Percentiles rank a stretch among this genome's conserved stretches.
Evolutionary conservation across 805 yeast genomes (phyloP).

Genomic region (Cephaloascus albidus): DNA sequence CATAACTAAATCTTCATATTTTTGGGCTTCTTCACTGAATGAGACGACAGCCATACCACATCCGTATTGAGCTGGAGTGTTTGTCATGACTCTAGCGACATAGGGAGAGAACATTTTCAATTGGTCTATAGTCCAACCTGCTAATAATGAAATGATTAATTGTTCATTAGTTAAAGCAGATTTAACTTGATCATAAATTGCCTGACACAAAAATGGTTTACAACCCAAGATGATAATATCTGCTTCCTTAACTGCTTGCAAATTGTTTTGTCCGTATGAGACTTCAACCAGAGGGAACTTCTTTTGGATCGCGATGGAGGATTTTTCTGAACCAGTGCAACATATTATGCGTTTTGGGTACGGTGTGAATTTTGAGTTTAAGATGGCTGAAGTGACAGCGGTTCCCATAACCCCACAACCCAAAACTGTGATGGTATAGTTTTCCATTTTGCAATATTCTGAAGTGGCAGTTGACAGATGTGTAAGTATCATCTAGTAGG

Average conservation of each 20-base stretch:
- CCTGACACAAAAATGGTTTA: conserved; percentile 74
- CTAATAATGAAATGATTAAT: conserved; percentile 72
- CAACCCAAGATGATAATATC: conserved; percentile 75
- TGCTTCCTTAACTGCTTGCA: conserved; percentile 50
- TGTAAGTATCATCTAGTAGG: too few species aligned
- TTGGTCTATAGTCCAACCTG: conserved; percentile 84
- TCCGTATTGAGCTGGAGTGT: conserved; percentile 91
- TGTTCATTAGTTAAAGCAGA: conserved; percentile 38
- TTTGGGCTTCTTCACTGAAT: conserved; percentile 43
- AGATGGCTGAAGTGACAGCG: conserved; percentile 77
- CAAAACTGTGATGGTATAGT: conserved; percentile 62
- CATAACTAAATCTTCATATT: conserved; percentile 37
- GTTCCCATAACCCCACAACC: conserved; percentile 97
- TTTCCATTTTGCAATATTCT: conserved; percentile 15
- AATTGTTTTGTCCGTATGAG: conserved; percentile 41
- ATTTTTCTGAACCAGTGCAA: conserved; percentile 54
- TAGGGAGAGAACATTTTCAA: conserved; percentile 41
- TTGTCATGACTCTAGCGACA: conserved; percentile 93
- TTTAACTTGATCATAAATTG: conserved; percentile 44
- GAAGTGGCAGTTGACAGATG: too few species aligned
- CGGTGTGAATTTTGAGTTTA: conserved; percentile 36
- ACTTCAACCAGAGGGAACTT: conserved; percentile 42
- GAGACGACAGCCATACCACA: conserved; percentile 93
- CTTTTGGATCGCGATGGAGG: conserved; percentile 37
- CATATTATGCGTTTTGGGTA: conserved; percentile 69